Evolutionary conservation across 371 early-diverging fungal genomes (phyloP).

Genomic region (Rhizopus delemar): DNA sequence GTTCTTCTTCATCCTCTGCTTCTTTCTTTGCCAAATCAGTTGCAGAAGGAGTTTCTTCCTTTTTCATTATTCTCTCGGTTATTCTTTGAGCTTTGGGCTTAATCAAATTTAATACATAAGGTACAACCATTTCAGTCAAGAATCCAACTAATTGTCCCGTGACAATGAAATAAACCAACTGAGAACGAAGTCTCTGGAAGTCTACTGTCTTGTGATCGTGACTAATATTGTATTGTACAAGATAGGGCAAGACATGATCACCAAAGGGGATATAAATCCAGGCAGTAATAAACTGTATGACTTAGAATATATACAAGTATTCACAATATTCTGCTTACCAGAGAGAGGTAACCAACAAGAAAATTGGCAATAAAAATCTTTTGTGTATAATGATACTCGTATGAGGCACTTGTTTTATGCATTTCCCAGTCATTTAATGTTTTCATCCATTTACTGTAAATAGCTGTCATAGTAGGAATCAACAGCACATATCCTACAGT

Average conservation of each 20-base stretch:
- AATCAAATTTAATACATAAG: slow-evolving; percentile 56
- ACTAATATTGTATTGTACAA: slow-evolving; percentile 41
- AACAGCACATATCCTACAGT: slow-evolving; percentile 72
- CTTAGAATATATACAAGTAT: background rate
- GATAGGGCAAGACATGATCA: slow-evolving; percentile 48
- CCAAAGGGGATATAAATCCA: slow-evolving; percentile 86
- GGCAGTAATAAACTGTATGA: slow-evolving; percentile 69
- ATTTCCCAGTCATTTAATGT: slow-evolving; percentile 80
- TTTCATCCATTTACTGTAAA: slow-evolving; percentile 68
- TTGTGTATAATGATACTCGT: slow-evolving; percentile 71
- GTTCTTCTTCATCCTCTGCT: slow-evolving; percentile 32
- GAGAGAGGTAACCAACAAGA: slow-evolving; percentile 76
- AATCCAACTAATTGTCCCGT: slow-evolving; percentile 83
- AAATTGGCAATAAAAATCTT: slow-evolving; percentile 87
- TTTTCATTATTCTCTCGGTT: slow-evolving; percentile 24
- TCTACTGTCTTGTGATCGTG: slow-evolving; percentile 57
- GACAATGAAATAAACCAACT: slow-evolving; percentile 77
- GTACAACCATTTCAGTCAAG: slow-evolving; percentile 73
- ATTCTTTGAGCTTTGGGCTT: slow-evolving; percentile 47
- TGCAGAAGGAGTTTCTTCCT: slow-evolving; percentile 4
- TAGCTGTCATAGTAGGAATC: slow-evolving; percentile 70
- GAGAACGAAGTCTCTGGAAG: slow-evolving; percentile 62
- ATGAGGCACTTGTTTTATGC: slow-evolving; percentile 72
- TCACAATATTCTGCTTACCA: slow-evolving; percentile 34
- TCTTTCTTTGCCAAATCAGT: background rate